Conservation (phyloP, 108 stramenopile genomes). For the Stephanodiscus triporus region DNA sequence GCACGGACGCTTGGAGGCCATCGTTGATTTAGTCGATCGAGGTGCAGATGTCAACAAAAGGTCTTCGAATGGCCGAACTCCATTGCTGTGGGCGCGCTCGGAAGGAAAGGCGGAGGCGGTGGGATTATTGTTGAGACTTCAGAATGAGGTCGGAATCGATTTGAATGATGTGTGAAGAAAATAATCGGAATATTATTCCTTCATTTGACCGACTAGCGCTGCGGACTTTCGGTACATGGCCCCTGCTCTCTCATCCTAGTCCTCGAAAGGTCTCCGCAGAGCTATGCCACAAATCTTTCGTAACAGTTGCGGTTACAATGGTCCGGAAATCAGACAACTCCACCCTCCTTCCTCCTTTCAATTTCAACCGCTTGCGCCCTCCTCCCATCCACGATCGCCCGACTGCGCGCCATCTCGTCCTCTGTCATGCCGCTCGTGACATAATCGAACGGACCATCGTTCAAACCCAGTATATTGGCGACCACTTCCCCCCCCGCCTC, state of each 20-base stretch:
- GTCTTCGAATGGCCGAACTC: conserved; percentile 26
- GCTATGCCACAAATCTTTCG: background rate
- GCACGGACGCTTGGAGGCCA: conserved; percentile 18
- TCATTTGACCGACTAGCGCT: background rate
- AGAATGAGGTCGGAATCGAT: conserved; percentile 16
- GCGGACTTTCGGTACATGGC: background rate
- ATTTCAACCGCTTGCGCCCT: conserved; percentile 21
- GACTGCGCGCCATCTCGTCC: conserved; percentile 46
- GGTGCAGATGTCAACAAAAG: conserved; percentile 40
- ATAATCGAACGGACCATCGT: conserved; percentile 54
- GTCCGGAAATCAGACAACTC: background rate
- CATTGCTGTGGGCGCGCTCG: conserved; percentile 32
- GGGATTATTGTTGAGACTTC: conserved; percentile 17
- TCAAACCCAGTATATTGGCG: conserved; percentile 50
- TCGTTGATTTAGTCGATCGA: conserved; percentile 36
- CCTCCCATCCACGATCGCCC: conserved; percentile 28
- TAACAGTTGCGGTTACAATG: too few species aligned
- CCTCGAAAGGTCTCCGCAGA: background rate
- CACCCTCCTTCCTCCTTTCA: conserved; percentile 20
- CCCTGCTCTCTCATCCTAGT: background rate
- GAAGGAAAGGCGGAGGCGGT: conserved; percentile 39
- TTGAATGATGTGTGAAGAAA: conserved; percentile 6
- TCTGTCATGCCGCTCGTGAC: conserved; percentile 59
- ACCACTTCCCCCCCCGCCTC: conserved; percentile 54
- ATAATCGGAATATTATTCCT: too few species aligned